These are phyloP conservation scores for Periconia macrospinosa DNA, from an alignment of 2,329 filamentous ascomycete genomes.

Conservation along the genomic window DNA sequence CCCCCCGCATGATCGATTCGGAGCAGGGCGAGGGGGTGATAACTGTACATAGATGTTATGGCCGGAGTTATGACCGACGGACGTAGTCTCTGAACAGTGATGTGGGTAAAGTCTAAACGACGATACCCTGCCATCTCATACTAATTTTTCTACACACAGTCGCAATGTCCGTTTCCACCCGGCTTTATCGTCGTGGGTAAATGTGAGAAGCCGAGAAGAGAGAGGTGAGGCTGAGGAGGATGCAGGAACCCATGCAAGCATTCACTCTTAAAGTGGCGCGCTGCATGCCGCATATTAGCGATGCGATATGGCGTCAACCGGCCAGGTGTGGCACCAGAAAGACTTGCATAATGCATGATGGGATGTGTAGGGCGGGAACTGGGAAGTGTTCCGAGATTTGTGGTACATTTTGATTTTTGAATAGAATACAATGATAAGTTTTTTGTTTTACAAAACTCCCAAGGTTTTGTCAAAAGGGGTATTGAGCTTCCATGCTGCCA, in stretches of 20 bases:
- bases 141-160: too few relatives aligned
- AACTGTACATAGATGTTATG: slow-evolving; percentile 3
- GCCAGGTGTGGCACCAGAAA: slow-evolving; percentile 9
- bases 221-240: slow-evolving; percentile 15
- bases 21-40: slow-evolving; percentile 3
- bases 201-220: slow-evolving; percentile 2
- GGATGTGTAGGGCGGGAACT: slow-evolving; percentile 2
- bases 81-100: neutral
- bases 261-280: slow-evolving; percentile 14
- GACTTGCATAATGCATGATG: slow-evolving; percentile 10
- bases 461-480: slow-evolving; percentile 26
- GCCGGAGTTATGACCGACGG: slow-evolving; percentile 23
- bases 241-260: slow-evolving; percentile 20
- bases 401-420: slow-evolving; percentile 32
- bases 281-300: slow-evolving; percentile 20
- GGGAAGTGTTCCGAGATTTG: slow-evolving; percentile 15
- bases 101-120: neutral
- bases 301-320: slow-evolving; percentile 12
- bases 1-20: slow-evolving; percentile 10
- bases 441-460: slow-evolving; percentile 15
- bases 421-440: slow-evolving; percentile 19
- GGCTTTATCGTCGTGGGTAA: neutral
- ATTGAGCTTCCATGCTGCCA: slow-evolving; percentile 29
- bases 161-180: too few relatives aligned
- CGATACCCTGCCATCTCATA: neutral